Evolutionary conservation across 2,329 filamentous ascomycete genomes (phyloP).

Genomic region (Pseudogymnoascus sp.): DNA sequence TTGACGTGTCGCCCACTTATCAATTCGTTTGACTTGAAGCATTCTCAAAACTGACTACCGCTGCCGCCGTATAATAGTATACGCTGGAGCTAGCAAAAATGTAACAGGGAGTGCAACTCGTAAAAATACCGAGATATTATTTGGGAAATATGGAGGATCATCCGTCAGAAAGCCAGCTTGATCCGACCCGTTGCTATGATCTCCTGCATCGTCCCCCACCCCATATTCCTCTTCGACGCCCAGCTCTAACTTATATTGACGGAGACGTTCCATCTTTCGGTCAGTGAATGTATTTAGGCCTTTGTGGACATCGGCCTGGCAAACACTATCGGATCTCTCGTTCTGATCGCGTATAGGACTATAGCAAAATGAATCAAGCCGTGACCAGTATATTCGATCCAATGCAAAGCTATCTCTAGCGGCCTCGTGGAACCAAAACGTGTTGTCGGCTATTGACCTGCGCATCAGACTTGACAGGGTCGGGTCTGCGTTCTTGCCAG

Average conservation of each 20-base stretch:
- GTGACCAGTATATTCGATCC: background rate
- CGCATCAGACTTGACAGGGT: background rate
- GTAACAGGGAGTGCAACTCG: background rate
- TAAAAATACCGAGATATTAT: background rate
- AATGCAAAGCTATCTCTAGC: background rate
- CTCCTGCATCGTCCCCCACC: background rate
- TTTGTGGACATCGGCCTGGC: background rate
- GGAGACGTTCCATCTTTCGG: background rate
- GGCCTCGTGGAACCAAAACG: background rate
- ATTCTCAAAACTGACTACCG: background rate
- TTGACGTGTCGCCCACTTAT: background rate
- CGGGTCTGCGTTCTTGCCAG: background rate
- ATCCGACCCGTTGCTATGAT: background rate
- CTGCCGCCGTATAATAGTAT: background rate
- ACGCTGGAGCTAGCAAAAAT: background rate
- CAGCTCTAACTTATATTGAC: background rate
- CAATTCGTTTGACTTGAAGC: background rate
- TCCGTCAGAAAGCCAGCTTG: background rate
- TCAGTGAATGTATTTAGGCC: background rate
- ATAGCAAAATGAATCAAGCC: background rate
- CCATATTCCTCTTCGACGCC: background rate
- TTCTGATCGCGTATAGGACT: background rate
- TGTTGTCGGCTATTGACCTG: background rate
- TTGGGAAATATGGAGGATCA: background rate
- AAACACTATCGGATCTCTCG: background rate